These are phyloP conservation scores for Parafenestella ontariensis DNA, from an alignment of 2,329 filamentous ascomycete species.

Conservation along the genomic window DNA sequence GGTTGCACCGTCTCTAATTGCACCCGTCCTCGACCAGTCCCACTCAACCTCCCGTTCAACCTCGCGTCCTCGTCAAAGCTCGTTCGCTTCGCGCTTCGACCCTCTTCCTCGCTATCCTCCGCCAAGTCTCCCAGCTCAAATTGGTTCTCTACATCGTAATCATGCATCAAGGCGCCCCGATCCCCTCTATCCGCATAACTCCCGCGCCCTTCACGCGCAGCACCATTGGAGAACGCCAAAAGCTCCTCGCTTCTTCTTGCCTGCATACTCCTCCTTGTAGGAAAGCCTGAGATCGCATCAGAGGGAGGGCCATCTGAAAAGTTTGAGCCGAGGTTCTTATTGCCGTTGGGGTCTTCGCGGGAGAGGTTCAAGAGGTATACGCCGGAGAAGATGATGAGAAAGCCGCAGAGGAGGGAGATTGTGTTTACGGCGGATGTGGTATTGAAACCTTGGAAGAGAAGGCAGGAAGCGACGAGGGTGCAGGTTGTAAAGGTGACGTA, in stretches of 20 bases:
- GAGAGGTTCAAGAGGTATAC: slow-evolving; percentile 98
- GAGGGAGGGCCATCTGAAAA: slow-evolving; percentile 82
- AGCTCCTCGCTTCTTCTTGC: slow-evolving; percentile 67
- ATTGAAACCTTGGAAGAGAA: slow-evolving; percentile 95
- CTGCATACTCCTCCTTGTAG: slow-evolving; percentile 94
- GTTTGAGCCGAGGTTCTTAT: slow-evolving; percentile 61
- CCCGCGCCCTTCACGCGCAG: slow-evolving; percentile 13
- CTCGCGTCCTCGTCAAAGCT: slow-evolving; percentile 21
- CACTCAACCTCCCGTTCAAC: slow-evolving; percentile 28
- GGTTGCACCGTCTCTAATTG: slow-evolving; percentile 39
- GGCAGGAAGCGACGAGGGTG: slow-evolving; percentile 92
- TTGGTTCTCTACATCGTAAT: slow-evolving; percentile 79
- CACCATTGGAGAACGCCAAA: slow-evolving; percentile 52
- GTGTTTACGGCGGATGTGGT: slow-evolving; percentile 91
- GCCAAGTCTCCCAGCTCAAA: slow-evolving; percentile 82
- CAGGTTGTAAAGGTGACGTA: slow-evolving; percentile 98
- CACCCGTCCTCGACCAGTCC: slow-evolving; percentile 35
- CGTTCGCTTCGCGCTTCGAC: slow-evolving; percentile 21
- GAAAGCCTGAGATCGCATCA: slow-evolving; percentile 86
- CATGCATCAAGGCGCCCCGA: slow-evolving; percentile 82
- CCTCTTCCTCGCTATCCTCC: slow-evolving; percentile 65
- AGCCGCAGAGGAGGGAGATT: slow-evolving; percentile 88
- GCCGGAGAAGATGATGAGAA: slow-evolving; percentile 92
- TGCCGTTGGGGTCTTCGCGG: slow-evolving; percentile 84
- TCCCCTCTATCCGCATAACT: slow-evolving; percentile 57